Evolutionary conservation across 345 rosid genomes (phyloP).

Genomic region (Euphorbia pulcherrima): DNA sequence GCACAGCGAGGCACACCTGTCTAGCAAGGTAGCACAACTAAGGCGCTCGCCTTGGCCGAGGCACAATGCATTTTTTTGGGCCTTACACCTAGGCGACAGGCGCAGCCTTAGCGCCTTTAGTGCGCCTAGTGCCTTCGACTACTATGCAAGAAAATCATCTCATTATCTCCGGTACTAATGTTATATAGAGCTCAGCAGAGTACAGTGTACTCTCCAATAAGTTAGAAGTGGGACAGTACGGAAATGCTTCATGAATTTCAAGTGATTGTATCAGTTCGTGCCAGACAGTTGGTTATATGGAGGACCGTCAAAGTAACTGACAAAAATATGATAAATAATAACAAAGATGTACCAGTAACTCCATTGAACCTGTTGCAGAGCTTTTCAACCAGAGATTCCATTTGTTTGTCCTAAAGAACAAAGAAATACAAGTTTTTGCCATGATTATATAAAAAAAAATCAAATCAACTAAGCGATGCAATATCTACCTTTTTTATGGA

Average conservation of each 20-base stretch:
- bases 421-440: slow-evolving; percentile 10
- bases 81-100: too few species aligned
- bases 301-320: slow-evolving; percentile 3
- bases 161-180: not conserved
- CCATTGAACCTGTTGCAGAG: slow-evolving; percentile 96
- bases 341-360: slow-evolving; percentile 59
- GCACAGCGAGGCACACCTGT: too few species aligned
- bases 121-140: too few species aligned
- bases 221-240: not conserved
- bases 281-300: not conserved
- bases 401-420: slow-evolving; percentile 74
- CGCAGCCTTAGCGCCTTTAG: too few species aligned
- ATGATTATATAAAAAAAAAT: slow-evolving; percentile 3
- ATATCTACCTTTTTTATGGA: slow-evolving; percentile 81
- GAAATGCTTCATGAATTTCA: not conserved
- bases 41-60: too few species aligned
- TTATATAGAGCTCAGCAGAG: not conserved
- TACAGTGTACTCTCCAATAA: not conserved
- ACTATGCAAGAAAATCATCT: too few species aligned
- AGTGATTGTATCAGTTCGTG: not conserved
- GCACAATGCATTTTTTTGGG: too few species aligned
- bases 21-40: too few species aligned
- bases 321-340: not conserved
- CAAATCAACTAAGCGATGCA: slow-evolving; percentile 19
- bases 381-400: slow-evolving; percentile 97